Evolutionary conservation across 2,329 filamentous ascomycete species (phyloP), one percentile per base, ranked within the genome.

Genomic region (Tolypocladium inflatum): DNA sequence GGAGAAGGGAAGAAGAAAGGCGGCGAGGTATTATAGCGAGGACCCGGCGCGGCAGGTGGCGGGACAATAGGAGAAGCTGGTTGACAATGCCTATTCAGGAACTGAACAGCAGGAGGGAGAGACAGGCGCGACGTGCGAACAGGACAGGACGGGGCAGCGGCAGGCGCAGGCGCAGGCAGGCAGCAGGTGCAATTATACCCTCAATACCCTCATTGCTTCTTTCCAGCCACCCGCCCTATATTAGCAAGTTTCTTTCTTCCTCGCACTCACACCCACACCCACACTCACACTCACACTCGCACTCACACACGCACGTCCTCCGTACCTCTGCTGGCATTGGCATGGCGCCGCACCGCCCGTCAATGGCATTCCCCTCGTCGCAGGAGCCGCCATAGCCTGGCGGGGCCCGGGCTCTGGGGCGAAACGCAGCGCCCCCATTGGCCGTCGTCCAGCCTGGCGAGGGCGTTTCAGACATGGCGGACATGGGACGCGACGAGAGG

Each of bases 391-490:
- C 56, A 50, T 3, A 4, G 35, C 38, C 26, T 15, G 45, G 45
- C 30, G 26, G 35, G 55, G 30, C 39, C 10, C 38, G 6, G 30
- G 26, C n/a, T n/a, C 13, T 39, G 50, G 45, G 23, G 54, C 54
- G 56, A 42, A 42, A 60, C 57, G 52, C 33, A 52, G 33, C 38
- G 13, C 17, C 41, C 37, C 45, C 56, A 60, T 61, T 60, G 60
- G 60, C 58, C 54, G 43, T 7, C n/a, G 23, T 21, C 21, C 35
- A 35, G 33, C 45, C 53, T n/a, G 30, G 26, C 50, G 52, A 51
- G 39, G 30, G 9, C 43, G 56, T 58, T 60, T 60, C 56, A 58
- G 26, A 21, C 41, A 52, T 42, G 52, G 42, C 55, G 42, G 56
- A 38, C 45, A 23, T 19, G 33, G 48, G 19, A 33, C 3, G 41